Conservation (phyloP, 129 eudicot species). For the Centrapalus pauciflorus region DNA sequence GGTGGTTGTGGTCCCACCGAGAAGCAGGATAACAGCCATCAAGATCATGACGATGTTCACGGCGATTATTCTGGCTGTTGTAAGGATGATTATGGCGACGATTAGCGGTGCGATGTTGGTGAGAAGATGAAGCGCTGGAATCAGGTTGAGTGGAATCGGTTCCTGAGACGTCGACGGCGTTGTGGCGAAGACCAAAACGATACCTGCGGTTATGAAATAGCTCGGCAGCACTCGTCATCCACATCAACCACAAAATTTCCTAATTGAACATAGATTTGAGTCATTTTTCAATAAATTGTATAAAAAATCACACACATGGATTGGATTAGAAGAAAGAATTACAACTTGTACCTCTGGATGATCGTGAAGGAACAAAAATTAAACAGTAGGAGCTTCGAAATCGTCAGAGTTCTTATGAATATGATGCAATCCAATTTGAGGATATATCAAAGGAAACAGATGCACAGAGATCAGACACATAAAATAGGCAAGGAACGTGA, state of each 20-base stretch:
- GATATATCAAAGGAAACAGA: neutral
- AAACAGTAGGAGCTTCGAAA: neutral
- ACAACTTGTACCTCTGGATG: neutral
- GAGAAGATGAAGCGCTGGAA: neutral
- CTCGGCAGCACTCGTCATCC: conserved; percentile 81
- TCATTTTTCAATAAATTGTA: neutral
- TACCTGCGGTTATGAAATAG: conserved; percentile 55
- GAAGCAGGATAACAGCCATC: conserved; percentile 24
- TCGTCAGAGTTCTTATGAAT: neutral
- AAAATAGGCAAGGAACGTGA: too few species aligned
- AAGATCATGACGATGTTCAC: conserved; percentile 16
- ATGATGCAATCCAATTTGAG: neutral
- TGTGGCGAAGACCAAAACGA: conserved; percentile 42
- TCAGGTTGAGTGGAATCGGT: conserved; percentile 16
- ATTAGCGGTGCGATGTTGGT: conserved; percentile 15
- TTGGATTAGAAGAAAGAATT: neutral
- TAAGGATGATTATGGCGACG: conserved; percentile 21
- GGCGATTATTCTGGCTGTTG: conserved; percentile 22
- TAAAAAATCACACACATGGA: neutral
- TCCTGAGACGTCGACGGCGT: conserved; percentile 22
- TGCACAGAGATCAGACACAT: neutral
- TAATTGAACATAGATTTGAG: neutral
- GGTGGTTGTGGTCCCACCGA: conserved; percentile 37
- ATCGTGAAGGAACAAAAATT: neutral
- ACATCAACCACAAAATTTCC: conserved; percentile 12